Conservation (phyloP, 768 basidiomycete species). For the Kwoniella dejecticola region DNA sequence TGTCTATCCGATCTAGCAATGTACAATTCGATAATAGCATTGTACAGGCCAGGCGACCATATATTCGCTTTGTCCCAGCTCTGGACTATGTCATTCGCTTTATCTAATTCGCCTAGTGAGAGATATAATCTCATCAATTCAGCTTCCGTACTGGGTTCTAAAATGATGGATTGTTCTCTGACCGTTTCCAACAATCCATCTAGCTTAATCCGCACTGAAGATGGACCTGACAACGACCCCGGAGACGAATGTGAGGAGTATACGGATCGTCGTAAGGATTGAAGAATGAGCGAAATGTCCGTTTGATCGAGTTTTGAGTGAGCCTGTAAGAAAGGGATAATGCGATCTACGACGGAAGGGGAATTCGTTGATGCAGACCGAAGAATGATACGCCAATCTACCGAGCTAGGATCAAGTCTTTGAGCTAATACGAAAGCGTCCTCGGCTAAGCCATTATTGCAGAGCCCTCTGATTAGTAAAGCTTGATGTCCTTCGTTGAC, state of each 20-base stretch:
- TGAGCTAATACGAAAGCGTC: constrained; percentile 14
- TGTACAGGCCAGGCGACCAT: constrained; percentile 18
- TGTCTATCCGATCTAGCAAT: constrained; percentile 13
- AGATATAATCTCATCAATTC: constrained; percentile 31
- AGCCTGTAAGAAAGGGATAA: constrained; percentile 1
- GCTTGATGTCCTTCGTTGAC: background rate
- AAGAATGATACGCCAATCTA: constrained; percentile 12
- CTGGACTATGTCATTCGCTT: constrained; percentile 17
- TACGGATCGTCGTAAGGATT: background rate
- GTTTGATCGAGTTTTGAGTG: background rate
- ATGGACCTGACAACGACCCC: too few species aligned
- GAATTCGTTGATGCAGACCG: background rate
- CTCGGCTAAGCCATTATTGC: background rate
- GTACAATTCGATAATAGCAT: constrained; percentile 28
- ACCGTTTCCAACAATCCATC: background rate
- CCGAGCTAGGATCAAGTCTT: background rate
- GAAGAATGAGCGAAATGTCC: constrained; percentile 6
- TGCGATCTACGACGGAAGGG: background rate
- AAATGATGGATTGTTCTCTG: background rate
- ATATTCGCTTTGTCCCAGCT: background rate
- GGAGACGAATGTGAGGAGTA: too few species aligned
- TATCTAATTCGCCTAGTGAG: constrained; percentile 20
- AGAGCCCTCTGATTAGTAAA: constrained; percentile 1
- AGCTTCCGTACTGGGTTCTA: constrained; percentile 3
- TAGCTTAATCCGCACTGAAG: background rate